These are phyloP conservation scores for Sclerotinia glacialis DNA, from an alignment of 2,329 filamentous ascomycete species.

Conservation along the genomic window DNA sequence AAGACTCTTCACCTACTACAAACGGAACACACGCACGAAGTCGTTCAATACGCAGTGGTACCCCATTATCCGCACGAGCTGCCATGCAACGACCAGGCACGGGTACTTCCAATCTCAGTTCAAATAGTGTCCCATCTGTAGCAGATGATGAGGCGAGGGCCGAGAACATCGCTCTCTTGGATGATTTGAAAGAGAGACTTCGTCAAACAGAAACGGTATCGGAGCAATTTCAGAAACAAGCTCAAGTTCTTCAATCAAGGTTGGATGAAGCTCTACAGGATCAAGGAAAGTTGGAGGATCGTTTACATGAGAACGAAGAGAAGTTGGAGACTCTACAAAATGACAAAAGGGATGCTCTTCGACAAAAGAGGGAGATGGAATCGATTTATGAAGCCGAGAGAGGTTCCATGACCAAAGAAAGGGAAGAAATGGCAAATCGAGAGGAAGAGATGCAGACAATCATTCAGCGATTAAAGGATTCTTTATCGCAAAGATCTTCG, in stretches of 20 bases:
- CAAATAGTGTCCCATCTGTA: constrained; percentile 42
- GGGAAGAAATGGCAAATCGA: constrained; percentile 77
- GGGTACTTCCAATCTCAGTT: constrained; percentile 37
- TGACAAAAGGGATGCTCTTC: constrained; percentile 78
- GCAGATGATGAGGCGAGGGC: constrained; percentile 72
- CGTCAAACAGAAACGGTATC: constrained; percentile 74
- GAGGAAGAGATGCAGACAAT: constrained; percentile 90
- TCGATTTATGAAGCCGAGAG: constrained; percentile 89
- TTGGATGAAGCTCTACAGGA: constrained; percentile 82
- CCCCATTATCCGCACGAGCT: constrained; percentile 71
- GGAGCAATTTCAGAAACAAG: constrained; percentile 79
- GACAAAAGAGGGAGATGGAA: constrained; percentile 88
- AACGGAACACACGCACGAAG: constrained; percentile 50
- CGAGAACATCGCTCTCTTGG: constrained; percentile 73
- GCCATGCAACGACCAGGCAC: constrained; percentile 58
- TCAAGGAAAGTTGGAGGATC: constrained; percentile 83
- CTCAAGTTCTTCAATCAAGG: constrained; percentile 77
- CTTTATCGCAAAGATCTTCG: constrained; percentile 70
- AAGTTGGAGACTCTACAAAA: constrained; percentile 76
- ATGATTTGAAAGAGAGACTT: constrained; percentile 80
- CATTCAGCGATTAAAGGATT: constrained; percentile 90
- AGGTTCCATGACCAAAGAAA: constrained; percentile 82
- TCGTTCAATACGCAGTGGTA: constrained; percentile 62
- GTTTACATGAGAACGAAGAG: constrained; percentile 80
- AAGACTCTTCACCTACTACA: constrained; percentile 32